phyloP scores from a whole-genome alignment of 139 green algal genomes.

The Haematococcus sp. region DNA sequence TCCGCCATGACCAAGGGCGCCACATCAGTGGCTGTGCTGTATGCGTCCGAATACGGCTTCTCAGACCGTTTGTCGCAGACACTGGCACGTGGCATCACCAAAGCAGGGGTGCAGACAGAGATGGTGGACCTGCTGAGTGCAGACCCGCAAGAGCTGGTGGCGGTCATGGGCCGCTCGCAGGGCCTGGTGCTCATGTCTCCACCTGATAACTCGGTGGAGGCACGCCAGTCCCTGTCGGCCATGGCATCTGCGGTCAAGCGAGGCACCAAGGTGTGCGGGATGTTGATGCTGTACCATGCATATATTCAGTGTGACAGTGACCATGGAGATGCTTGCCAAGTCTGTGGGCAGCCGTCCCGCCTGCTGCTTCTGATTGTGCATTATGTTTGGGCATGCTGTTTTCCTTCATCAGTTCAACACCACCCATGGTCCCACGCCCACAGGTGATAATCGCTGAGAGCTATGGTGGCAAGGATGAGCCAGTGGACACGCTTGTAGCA shows the following conservation, averaged over 20 bases:
- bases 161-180: slow-evolving; percentile 19
- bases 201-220: slow-evolving; percentile 48
- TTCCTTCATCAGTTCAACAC: too few relatives aligned
- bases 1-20: slow-evolving; percentile 57
- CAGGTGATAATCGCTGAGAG: slow-evolving; percentile 90
- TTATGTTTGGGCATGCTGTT: too few relatives aligned
- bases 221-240: slow-evolving; percentile 57
- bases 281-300: too few relatives aligned
- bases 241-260: slow-evolving; percentile 75
- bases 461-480: slow-evolving; percentile 91
- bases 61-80: slow-evolving; percentile 88
- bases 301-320: too few relatives aligned
- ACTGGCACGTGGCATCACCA: slow-evolving; percentile 92
- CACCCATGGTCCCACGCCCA: not conserved
- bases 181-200: slow-evolving; percentile 39
- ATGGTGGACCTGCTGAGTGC: slow-evolving; percentile 86
- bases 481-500: slow-evolving; percentile 80
- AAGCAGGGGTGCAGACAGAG: slow-evolving; percentile 80
- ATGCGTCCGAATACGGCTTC: slow-evolving; percentile 90
- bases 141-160: slow-evolving; percentile 61
- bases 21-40: slow-evolving; percentile 76
- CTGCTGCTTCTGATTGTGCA: too few relatives aligned
- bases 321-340: too few relatives aligned
- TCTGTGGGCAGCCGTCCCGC: too few relatives aligned
- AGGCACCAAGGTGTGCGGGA: slow-evolving; percentile 65